phyloP scores from a whole-genome alignment of 2,329 filamentous ascomycete genomes.

The Epichloe scottii region DNA sequence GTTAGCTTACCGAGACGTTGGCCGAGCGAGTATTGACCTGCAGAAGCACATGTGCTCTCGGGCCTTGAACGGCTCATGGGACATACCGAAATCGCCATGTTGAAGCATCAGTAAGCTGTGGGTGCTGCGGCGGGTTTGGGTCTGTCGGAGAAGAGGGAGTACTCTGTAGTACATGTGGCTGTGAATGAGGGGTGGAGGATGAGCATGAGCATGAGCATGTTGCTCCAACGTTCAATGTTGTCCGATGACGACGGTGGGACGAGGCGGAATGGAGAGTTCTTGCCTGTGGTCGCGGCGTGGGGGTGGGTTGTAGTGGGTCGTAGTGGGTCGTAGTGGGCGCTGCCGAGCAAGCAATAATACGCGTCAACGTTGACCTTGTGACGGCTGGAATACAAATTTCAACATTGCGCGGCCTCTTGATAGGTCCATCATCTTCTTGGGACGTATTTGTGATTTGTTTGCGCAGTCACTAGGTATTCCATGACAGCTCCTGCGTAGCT shows the following conservation, averaged over 20 bases:
- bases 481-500: conserved; percentile 5
- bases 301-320: too few species aligned
- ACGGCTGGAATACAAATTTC: too few species aligned
- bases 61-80: too few species aligned
- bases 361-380: too few species aligned
- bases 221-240: neutral
- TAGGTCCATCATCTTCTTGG: neutral
- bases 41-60: neutral
- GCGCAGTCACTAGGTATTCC: neutral
- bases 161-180: neutral
- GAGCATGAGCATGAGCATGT: too few species aligned
- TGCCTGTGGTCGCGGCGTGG: neutral
- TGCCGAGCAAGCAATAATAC: too few species aligned
- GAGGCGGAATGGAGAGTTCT: neutral
- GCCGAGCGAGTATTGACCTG: neutral
- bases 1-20: neutral
- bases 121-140: neutral
- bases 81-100: conserved; percentile 24
- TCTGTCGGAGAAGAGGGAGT: neutral
- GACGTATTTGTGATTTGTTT: neutral
- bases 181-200: too few species aligned
- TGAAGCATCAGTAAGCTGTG: conserved; percentile 14
- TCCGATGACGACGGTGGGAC: conserved; percentile 21
- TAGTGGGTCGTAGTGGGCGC: too few species aligned
- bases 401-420: neutral